These are phyloP conservation scores for Wickerhamiella australiensis DNA, from an alignment of 805 yeast genomes.

Conservation along the genomic window DNA sequence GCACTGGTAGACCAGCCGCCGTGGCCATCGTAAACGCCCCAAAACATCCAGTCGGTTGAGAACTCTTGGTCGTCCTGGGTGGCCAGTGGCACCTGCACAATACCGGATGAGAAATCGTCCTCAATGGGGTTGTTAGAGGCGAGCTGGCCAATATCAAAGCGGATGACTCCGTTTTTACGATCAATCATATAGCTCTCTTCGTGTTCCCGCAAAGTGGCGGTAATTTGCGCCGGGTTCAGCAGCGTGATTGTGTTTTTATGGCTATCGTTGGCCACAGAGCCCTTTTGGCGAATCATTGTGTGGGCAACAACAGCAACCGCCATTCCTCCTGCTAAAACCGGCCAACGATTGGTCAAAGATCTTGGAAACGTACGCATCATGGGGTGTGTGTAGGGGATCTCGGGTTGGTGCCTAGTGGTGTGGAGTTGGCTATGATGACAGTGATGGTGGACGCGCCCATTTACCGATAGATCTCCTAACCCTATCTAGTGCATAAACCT, in stretches of 20 bases:
- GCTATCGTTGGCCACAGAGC: slow-evolving; percentile 11
- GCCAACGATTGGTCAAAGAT: slow-evolving; percentile 11
- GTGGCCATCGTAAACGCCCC: slow-evolving; percentile 95
- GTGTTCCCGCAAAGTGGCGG: slow-evolving; percentile 49
- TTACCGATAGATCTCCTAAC: no score
- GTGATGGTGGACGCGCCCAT: no score
- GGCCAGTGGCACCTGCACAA: slow-evolving; percentile 45
- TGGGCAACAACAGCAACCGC: slow-evolving; percentile 11
- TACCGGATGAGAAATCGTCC: slow-evolving; percentile 80
- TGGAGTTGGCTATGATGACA: no score
- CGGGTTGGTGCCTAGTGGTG: no score
- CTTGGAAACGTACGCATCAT: slow-evolving; percentile 4
- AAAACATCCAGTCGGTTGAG: slow-evolving; percentile 76
- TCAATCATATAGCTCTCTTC: slow-evolving; percentile 75
- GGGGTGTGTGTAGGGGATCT: no score
- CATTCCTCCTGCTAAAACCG: slow-evolving; percentile 13
- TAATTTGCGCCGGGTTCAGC: slow-evolving; percentile 45
- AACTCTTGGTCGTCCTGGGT: slow-evolving; percentile 32
- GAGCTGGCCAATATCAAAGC: slow-evolving; percentile 83
- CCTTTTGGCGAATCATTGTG: background rate
- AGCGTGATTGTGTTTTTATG: slow-evolving; percentile 12
- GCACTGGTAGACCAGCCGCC: slow-evolving; percentile 91
- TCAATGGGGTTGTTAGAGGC: slow-evolving; percentile 91
- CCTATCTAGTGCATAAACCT: no score
- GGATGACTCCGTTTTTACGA: slow-evolving; percentile 72